These are phyloP conservation scores for Mycena maculata DNA, from an alignment of 768 basidiomycete genomes.

Conservation along the genomic window DNA sequence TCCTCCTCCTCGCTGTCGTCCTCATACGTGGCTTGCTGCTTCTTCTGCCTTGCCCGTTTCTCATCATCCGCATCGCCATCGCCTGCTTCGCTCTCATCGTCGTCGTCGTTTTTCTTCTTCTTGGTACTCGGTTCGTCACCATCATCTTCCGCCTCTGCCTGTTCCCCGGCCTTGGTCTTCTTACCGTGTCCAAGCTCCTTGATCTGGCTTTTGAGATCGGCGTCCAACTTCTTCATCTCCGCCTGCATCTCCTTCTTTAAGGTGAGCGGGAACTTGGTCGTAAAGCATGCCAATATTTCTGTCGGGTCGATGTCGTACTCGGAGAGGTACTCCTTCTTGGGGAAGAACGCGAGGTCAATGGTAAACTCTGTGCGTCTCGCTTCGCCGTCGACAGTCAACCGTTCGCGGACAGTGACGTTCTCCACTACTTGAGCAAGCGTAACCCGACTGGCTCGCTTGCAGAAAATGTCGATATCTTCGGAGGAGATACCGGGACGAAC, in stretches of 20 bases:
- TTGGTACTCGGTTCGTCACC: constrained; percentile 47
- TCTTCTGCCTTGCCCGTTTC: constrained; percentile 76
- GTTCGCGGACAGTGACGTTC: constrained; percentile 83
- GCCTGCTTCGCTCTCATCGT: constrained; percentile 80
- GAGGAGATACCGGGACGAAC: constrained; percentile 64
- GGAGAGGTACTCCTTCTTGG: constrained; percentile 80
- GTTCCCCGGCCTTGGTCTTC: constrained; percentile 58
- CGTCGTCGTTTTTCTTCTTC: constrained; percentile 58
- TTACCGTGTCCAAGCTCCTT: constrained; percentile 88
- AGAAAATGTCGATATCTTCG: constrained; percentile 77
- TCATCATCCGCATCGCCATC: constrained; percentile 87
- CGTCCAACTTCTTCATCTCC: constrained; percentile 89
- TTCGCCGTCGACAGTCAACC: constrained; percentile 71
- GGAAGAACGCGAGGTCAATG: constrained; percentile 87
- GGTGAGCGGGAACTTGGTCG: constrained; percentile 77
- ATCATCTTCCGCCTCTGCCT: constrained; percentile 66
- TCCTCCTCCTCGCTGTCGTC: constrained; percentile 74
- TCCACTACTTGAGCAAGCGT: constrained; percentile 92
- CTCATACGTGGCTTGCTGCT: constrained; percentile 83
- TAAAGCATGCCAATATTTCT: constrained; percentile 81
- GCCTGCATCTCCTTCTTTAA: constrained; percentile 87
- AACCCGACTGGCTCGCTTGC: constrained; percentile 88
- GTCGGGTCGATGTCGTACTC: constrained; percentile 83
- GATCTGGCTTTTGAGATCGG: constrained; percentile 82
- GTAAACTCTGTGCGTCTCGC: constrained; percentile 84